Evolutionary conservation across 257 asterid genomes (phyloP).

Genomic region (Solanum sejunctum): DNA sequence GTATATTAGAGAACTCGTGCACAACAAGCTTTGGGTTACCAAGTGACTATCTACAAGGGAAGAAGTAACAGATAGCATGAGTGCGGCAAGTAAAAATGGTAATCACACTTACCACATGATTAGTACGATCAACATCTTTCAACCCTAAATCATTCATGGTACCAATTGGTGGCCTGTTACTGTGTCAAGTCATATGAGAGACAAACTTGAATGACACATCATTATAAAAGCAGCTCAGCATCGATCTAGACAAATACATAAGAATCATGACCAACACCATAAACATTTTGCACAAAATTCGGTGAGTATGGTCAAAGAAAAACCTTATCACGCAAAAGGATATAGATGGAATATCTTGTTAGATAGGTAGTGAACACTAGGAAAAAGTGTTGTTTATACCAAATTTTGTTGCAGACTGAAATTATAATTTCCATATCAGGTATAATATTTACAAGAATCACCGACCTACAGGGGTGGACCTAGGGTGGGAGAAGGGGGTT

Average conservation of each 20-base stretch:
- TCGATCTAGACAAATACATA: not conserved
- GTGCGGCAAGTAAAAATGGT: not conserved
- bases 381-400: not conserved
- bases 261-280: too few species aligned
- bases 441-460: not conserved
- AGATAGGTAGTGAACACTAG: not conserved
- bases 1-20: too few species aligned
- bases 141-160: not conserved
- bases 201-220: not conserved
- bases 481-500: too few species aligned
- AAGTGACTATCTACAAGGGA: not conserved
- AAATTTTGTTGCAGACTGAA: not conserved
- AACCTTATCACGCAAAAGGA: not conserved
- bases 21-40: not conserved
- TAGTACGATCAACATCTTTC: constrained; percentile 3
- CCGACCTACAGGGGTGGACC: not conserved
- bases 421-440: not conserved
- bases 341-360: not conserved
- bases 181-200: not conserved
- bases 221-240: not conserved
- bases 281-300: not conserved
- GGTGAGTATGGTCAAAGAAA: not conserved
- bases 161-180: constrained; percentile 7
- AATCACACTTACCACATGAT: constrained; percentile 30
- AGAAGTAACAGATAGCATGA: not conserved